Evolutionary conservation across 176 grass and related monocot species (phyloP), one percentile per base, ranked within the genome.

Genomic region (Musa troglodytarum): DNA sequence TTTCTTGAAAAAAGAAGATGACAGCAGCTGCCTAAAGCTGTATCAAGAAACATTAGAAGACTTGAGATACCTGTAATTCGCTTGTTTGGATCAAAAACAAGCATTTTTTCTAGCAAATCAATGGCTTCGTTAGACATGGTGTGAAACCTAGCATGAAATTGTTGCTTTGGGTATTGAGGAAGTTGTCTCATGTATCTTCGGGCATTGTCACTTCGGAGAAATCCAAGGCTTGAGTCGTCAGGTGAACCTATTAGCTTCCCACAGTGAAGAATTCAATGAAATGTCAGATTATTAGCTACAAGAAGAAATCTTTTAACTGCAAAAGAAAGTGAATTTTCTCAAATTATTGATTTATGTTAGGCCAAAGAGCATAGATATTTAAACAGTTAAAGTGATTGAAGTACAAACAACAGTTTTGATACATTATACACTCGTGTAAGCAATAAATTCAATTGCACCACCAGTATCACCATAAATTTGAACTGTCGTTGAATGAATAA

Each of bases 21-120:
- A 0, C 0, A 5, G 56, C 69, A 81, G 75, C 66, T 67, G 58
- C 81, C 83, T 84, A 65, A 50, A 86, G 55, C 56, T 80, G 70
- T 57, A 83, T 53, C 22, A 80, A 78, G 76, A 69, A 29, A 53
- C 49, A 24, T 15, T 65, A 26, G 16, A 4, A 52, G 34, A 8
- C 17, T 62, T 8, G 13, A 80, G 61, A 78, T 83, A 98, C 94
- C 94, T 53, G 94, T 87, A 83, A 98, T 98, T 81, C 90, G 87
- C 76, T 89, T 98, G 88, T 88, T 92, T 22, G 94, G 94, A 85
- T 98, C 90, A 80, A 98, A 98, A 52, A 98, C 82, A 53, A 98
- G 94, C 90, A 98, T 98, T 85, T 84, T 98, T 80, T 98, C 94
- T 34, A 98, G 90, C 86, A 98, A 91, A 85, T 98, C 90, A 71